Evolutionary conservation across 2,329 filamentous ascomycete genomes (phyloP), one percentile per base, ranked within the genome.

Genomic region (Mycosphaerelloides madeirae): DNA sequence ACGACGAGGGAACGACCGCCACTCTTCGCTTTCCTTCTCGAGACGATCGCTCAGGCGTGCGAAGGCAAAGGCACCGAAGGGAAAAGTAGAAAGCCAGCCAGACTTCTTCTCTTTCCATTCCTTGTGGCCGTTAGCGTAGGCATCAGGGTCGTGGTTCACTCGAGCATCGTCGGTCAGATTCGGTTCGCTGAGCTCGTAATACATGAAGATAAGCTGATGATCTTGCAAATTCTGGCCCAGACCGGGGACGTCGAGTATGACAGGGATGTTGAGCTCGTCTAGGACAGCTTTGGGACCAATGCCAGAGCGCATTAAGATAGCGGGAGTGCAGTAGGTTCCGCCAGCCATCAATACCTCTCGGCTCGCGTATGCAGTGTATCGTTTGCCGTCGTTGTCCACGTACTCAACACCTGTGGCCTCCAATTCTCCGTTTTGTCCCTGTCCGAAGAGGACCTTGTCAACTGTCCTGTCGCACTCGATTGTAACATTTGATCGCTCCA

Each of bases 401-500:
- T 65, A 70, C 41, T 70, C 64, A 11, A 68, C 67, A 42, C 67
- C 68, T n/a, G 60, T 67, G 1, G 68, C 68, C 49, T 74, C 70
- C 2, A 71, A 62, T 39, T 75, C 75, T 15, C 69, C 60, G 15
- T 77, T 46, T 3, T 43, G 79, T 1, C 80, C 77, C 15, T 41
- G 46, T 29, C 84, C 82, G 48, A 83, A 82, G 29, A 72, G 69
- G 60, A 88, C 66, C 60, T 81, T 83, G 46, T 83, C 81, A 50
- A 79, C 85, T 5, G 50, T 54, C 9, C 42, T 43, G 36, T 59
- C 41, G 43, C 50, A 55, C 44, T 70, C 61, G 38, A 43, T 78
- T 58, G 46, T 77, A 15, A 79, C 65, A 37, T 79, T 79, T 1
- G 56, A 41, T 39, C 57, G 59, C 3, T 65, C 56, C 22, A 65